Conservation (phyloP, 176 grass and related monocot genomes). For the Ananas comosus region DNA sequence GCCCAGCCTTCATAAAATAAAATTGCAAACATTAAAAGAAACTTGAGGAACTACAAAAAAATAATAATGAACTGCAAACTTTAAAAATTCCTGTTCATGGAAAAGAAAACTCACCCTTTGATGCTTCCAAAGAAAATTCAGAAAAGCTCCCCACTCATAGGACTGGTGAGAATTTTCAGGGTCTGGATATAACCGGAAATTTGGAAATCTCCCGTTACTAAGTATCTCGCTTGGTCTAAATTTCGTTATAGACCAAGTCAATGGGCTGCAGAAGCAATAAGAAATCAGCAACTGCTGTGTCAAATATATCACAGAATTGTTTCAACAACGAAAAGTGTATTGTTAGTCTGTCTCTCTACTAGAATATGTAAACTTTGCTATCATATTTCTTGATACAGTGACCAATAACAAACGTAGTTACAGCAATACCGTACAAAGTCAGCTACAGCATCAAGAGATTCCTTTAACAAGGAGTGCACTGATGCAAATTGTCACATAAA, state of each 20-base stretch:
- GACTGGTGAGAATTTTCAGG: constrained; percentile 41
- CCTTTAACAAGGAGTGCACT: not conserved
- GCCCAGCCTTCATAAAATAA: constrained; percentile 31
- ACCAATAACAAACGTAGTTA: too few species aligned
- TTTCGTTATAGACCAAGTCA: constrained; percentile 33
- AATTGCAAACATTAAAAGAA: not conserved
- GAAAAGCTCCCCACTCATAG: constrained; percentile 53
- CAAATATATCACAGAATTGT: not conserved
- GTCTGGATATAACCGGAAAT: constrained; percentile 40
- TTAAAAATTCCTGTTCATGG: not conserved
- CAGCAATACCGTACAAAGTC: too few species aligned
- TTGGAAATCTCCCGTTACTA: constrained; percentile 19
- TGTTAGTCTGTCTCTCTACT: too few species aligned
- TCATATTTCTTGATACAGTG: too few species aligned
- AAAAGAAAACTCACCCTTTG: constrained; percentile 35
- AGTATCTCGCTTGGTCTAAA: constrained; percentile 29
- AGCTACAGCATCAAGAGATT: too few species aligned
- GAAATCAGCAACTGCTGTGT: not conserved
- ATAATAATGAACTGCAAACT: not conserved
- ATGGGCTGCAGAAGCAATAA: constrained; percentile 5
- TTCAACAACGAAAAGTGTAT: not conserved
- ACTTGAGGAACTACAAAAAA: not conserved
- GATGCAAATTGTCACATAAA: not conserved
- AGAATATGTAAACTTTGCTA: too few species aligned
- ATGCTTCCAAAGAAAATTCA: constrained; percentile 27